Evolutionary conservation across 768 basidiomycete species (phyloP), one percentile per base, ranked within the genome.

Genomic region (Leccinum boreale): DNA sequence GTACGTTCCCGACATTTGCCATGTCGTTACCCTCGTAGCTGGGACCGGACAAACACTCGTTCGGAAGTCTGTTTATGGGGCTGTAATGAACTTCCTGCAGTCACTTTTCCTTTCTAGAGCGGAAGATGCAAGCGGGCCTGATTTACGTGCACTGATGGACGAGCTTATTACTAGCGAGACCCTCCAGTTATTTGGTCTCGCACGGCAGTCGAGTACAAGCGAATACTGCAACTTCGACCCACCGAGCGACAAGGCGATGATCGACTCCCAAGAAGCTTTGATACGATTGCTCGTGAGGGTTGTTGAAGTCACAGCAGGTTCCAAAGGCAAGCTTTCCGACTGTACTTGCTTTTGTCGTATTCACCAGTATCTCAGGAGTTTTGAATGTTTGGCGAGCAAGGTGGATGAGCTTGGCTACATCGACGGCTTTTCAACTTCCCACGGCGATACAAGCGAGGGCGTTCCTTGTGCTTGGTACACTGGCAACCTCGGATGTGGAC

Each of bases 301-400:
- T 15, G 72, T 94, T 62, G 81, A 85, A 47, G 76, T 84, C 12
- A 81, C 85, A 6, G 79, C 90, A 0, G 86, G 85, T 14, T 84
- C 85, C 3, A 81, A 75, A 70, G 92, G 94, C 94, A 58, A 53
- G 81, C 15, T 15, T 29, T 52, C 14, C 15, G 26, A 23, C 1
- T n/a, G 10, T 28, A 11, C 47, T 21, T 31, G 6, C 5, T 3
- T 26, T 39, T 50, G 11, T 51, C 26, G 39, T 47, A 36, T 51
- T 70, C 33, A 69, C 31, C 45, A 50, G 65, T 48, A 59, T 49
- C 55, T 21, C 55, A 91, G 91, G 87, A 11, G 71, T 92, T 3
- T 73, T 90, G 29, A 97, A 97, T 66, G 83, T 90, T 3, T 97
- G 94, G 94, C 83, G 89, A 58, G 92, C 94, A 26, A 81, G 94